Percentiles rank a stretch among this genome's conserved stretches.
phyloP scores from a whole-genome alignment of 2,329 filamentous ascomycete species.

The Dichotomopilus funicola region DNA sequence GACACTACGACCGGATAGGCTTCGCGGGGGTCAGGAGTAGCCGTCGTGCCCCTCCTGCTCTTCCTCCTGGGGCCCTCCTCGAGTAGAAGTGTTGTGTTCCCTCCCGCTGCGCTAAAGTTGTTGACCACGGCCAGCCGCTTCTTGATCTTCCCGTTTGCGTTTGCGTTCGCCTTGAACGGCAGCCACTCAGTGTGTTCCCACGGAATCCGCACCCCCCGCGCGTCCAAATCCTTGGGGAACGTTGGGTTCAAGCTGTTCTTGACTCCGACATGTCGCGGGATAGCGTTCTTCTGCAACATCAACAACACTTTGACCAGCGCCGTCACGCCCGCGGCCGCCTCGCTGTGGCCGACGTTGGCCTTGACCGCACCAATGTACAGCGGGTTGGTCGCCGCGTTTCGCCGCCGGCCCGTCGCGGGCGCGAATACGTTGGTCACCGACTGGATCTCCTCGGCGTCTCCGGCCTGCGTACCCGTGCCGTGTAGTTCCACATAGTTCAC shows the following conservation, averaged over 20 bases:
- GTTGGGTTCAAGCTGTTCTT: conserved; percentile 16
- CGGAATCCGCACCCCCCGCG: conserved; percentile 33
- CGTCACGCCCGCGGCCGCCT: conserved; percentile 18
- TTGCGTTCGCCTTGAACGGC: no score
- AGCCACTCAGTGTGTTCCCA: background rate
- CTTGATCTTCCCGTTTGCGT: background rate
- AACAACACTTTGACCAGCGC: conserved; percentile 21
- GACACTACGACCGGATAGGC: conserved; percentile 53
- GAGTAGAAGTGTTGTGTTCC: conserved; percentile 61
- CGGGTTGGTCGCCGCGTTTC: conserved; percentile 35
- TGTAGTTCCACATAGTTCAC: conserved; percentile 85
- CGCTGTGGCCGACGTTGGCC: conserved; percentile 22
- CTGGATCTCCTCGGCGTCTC: conserved; percentile 75
- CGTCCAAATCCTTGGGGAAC: conserved; percentile 23
- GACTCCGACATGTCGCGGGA: conserved; percentile 21
- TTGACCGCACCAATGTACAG: conserved; percentile 36
- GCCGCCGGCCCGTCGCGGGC: conserved; percentile 38
- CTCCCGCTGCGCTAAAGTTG: conserved; percentile 65
- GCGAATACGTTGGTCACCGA: conserved; percentile 58
- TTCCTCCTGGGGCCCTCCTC: conserved; percentile 48
- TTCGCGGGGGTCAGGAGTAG: conserved; percentile 41
- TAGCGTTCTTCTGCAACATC: conserved; percentile 16
- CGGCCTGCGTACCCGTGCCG: conserved; percentile 80
- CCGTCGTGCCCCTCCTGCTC: conserved; percentile 12
- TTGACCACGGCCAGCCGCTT: conserved; percentile 49